Evolutionary conservation across 805 yeast species (phyloP).

Genomic region (Metschnikowia proteae): DNA sequence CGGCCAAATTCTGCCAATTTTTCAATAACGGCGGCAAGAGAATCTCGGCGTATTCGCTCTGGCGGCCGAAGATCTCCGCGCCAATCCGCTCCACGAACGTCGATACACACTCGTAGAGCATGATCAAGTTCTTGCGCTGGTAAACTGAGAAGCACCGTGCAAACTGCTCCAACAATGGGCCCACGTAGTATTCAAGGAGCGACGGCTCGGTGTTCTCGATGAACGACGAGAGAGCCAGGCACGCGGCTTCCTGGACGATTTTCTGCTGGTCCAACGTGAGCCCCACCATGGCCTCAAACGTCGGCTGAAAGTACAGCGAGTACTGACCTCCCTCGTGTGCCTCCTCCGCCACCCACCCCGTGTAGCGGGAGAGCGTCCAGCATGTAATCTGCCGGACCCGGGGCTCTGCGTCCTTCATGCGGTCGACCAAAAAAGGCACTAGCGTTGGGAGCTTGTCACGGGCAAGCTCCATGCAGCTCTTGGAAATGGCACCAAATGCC

Average conservation of each 20-base stretch:
- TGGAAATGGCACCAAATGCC: conserved; percentile 93
- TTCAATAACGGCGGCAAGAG: conserved; percentile 77
- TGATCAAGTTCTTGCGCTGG: conserved; percentile 75
- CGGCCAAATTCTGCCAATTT: conserved; percentile 74
- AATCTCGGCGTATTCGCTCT: conserved; percentile 53
- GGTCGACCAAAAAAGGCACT: conserved; percentile 79
- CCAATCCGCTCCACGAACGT: conserved; percentile 80
- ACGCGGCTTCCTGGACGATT: conserved; percentile 94
- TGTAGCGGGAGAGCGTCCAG: conserved; percentile 90
- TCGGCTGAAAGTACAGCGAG: conserved; percentile 68
- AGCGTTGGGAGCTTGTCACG: conserved; percentile 71
- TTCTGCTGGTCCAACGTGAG: conserved; percentile 81
- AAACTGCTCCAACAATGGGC: conserved; percentile 66
- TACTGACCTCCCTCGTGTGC: conserved; percentile 59
- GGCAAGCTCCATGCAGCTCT: conserved; percentile 74
- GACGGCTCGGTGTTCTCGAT: conserved; percentile 70
- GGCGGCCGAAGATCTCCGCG: conserved; percentile 47
- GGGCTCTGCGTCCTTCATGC: conserved; percentile 71
- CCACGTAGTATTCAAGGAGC: conserved; percentile 58
- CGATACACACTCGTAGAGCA: conserved; percentile 86
- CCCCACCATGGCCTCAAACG: conserved; percentile 68
- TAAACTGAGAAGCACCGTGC: conserved; percentile 70
- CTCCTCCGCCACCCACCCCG: conserved; percentile 75
- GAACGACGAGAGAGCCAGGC: conserved; percentile 79
- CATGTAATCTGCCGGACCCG: conserved; percentile 90